A percentile compares a stretch with the other conserved stretches of the same genome.
Evolutionary conservation across 2,329 filamentous ascomycete genomes (phyloP).

Genomic region (Neonectria hederae): DNA sequence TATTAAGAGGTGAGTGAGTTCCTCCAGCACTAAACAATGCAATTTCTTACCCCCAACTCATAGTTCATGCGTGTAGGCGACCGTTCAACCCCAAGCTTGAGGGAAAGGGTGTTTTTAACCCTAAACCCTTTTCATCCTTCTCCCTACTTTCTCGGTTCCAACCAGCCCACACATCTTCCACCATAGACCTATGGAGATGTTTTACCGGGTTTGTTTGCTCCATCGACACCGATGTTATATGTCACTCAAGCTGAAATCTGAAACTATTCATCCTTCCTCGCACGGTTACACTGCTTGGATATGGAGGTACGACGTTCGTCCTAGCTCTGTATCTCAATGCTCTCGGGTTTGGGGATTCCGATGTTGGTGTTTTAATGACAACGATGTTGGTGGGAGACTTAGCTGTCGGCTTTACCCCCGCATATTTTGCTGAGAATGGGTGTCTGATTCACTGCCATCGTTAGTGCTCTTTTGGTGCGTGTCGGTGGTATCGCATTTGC

Average conservation of each 20-base stretch:
- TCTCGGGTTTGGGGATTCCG: conserved; percentile 28
- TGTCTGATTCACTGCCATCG: conserved; percentile 21
- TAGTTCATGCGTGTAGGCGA: too few species aligned
- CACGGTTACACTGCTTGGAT: conserved; percentile 33
- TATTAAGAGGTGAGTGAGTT: too few species aligned
- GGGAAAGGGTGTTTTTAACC: too few species aligned
- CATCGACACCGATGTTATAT: conserved; percentile 33
- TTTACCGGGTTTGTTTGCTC: conserved; percentile 21
- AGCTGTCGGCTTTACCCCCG: conserved; percentile 37
- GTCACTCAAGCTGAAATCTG: conserved; percentile 32
- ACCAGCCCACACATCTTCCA: neutral
- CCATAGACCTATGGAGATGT: conserved; percentile 21
- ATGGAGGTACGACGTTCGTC: conserved; percentile 35
- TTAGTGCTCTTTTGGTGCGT: conserved; percentile 33
- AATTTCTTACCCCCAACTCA: too few species aligned
- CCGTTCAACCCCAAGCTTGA: too few species aligned
- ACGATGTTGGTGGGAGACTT: conserved; percentile 35
- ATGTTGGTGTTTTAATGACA: conserved; percentile 38
- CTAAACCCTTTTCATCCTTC: too few species aligned
- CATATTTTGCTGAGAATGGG: conserved; percentile 34
- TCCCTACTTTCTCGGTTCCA: too few species aligned
- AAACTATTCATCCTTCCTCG: conserved; percentile 35
- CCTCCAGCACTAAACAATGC: too few species aligned
- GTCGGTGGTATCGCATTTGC: conserved; percentile 30
- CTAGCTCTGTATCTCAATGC: conserved; percentile 36